phyloP scores from a whole-genome alignment of 176 grass and related monocot genomes.

The Alopecurus myosuroides region DNA sequence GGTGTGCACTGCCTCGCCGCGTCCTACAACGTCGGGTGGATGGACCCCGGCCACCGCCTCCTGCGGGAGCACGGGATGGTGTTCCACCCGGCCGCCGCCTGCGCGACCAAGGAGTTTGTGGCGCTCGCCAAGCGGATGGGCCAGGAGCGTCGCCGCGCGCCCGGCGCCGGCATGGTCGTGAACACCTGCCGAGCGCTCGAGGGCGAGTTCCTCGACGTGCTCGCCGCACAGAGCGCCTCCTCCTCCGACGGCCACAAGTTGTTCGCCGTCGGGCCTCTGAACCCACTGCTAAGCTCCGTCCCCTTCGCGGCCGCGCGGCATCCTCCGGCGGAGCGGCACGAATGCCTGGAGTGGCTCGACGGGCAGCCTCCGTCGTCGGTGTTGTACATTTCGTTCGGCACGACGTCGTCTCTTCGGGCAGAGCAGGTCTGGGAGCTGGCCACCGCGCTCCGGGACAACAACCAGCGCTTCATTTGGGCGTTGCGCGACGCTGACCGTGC shows the following conservation, averaged over 20 bases:
- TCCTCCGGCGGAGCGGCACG: not conserved
- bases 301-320: not conserved
- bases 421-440: conserved; percentile 63
- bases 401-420: conserved; percentile 42
- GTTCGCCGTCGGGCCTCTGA: conserved; percentile 60
- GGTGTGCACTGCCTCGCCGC: conserved; percentile 42
- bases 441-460: conserved; percentile 34
- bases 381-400: conserved; percentile 82
- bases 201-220: conserved; percentile 58
- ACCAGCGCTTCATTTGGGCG: conserved; percentile 37
- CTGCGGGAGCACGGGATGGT: conserved; percentile 29
- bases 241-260: conserved; percentile 33
- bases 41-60: conserved; percentile 8
- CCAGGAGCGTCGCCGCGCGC: not conserved
- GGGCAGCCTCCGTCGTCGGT: conserved; percentile 49
- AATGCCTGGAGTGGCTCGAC: conserved; percentile 67
- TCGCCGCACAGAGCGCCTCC: not conserved
- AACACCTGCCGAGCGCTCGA: conserved; percentile 57
- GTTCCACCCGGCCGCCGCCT: conserved; percentile 24
- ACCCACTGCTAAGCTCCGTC: not conserved
- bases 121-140: conserved; percentile 10
- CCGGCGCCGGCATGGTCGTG: conserved; percentile 33
- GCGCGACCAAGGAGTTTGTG: conserved; percentile 28
- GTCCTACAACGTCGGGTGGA: conserved; percentile 33
- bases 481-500: conserved; percentile 37